Evolutionary conservation across 164 flowering plant genomes (phyloP).

Genomic region (Tetrastigma voinierianum): DNA sequence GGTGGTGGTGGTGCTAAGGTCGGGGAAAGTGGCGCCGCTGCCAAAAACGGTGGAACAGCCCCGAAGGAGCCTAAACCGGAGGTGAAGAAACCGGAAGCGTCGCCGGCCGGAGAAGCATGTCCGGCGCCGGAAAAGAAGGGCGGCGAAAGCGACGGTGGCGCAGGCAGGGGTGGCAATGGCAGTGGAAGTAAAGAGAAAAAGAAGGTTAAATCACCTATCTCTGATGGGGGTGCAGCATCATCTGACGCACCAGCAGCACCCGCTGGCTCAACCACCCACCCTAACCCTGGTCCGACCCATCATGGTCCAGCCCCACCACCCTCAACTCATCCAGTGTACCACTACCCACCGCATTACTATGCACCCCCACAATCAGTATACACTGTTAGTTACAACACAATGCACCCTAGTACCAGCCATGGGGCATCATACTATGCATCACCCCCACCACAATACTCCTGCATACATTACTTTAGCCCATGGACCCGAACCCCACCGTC

Average conservation of each 20-base stretch:
- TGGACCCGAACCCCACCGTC: constrained; percentile 21
- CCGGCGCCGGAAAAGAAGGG: constrained; percentile 20
- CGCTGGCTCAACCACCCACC: constrained; percentile 18
- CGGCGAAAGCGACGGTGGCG: constrained; percentile 8
- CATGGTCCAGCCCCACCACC: constrained; percentile 21
- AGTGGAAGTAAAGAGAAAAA: constrained; percentile 44
- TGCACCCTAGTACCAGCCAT: constrained; percentile 29
- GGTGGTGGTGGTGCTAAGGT: background rate
- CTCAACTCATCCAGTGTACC: constrained; percentile 30
- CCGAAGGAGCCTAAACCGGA: constrained; percentile 21
- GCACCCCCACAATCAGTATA: constrained; percentile 28
- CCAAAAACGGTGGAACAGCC: background rate
- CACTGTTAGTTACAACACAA: constrained; percentile 40
- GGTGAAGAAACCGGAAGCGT: constrained; percentile 18
- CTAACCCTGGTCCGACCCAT: constrained; percentile 13
- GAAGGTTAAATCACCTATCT: constrained; percentile 27
- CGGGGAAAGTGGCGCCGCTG: background rate
- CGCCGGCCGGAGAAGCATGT: constrained; percentile 13
- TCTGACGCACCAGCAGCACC: constrained; percentile 18
- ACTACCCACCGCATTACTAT: constrained; percentile 28
- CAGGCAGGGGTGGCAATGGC: constrained; percentile 8
- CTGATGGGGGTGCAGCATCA: constrained; percentile 9
- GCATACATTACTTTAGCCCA: constrained; percentile 24
- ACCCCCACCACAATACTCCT: constrained; percentile 29
- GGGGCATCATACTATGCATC: constrained; percentile 37